Conservation (phyloP, 2,329 filamentous ascomycete genomes). For the Endocalyx cinctus region DNA sequence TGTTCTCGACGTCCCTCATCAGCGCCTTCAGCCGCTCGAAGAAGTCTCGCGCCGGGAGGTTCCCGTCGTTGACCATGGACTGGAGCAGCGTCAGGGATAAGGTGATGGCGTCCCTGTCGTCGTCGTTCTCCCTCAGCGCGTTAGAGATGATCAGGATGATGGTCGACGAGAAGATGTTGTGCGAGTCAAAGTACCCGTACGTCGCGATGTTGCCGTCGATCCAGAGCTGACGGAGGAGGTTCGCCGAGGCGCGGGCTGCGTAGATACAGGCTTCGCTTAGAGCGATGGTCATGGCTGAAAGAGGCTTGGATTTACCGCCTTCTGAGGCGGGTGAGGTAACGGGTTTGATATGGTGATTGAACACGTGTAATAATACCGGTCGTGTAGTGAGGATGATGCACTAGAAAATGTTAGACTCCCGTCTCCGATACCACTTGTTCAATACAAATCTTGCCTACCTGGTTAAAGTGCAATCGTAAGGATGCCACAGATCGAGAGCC, state of each 20-base stretch:
- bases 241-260: constrained; percentile 18
- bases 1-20: constrained; percentile 10
- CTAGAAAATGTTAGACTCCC: constrained; percentile 3
- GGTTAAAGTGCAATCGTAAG: constrained; percentile 15
- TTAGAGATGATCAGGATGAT: constrained; percentile 20
- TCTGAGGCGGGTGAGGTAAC: not conserved
- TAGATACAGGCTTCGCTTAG: constrained; percentile 26
- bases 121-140: constrained; percentile 16
- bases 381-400: constrained; percentile 15
- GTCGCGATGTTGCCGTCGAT: constrained; percentile 20
- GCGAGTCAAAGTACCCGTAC: constrained; percentile 24
- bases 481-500: constrained; percentile 14
- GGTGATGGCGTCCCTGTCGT: constrained; percentile 17
- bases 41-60: constrained; percentile 21
- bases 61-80: constrained; percentile 24
- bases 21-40: constrained; percentile 14
- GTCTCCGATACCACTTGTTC: not conserved
- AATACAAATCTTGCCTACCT: constrained; percentile 5
- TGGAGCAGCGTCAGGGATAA: constrained; percentile 16
- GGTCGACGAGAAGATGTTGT: constrained; percentile 22
- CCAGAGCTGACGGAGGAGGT: constrained; percentile 21
- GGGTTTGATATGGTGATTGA: constrained; percentile 11
- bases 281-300: constrained; percentile 24
- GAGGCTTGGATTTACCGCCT: constrained; percentile 3
- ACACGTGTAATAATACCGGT: constrained; percentile 13